Conservation (phyloP, 306 rosid genomes). For the Benincasa hispida region DNA sequence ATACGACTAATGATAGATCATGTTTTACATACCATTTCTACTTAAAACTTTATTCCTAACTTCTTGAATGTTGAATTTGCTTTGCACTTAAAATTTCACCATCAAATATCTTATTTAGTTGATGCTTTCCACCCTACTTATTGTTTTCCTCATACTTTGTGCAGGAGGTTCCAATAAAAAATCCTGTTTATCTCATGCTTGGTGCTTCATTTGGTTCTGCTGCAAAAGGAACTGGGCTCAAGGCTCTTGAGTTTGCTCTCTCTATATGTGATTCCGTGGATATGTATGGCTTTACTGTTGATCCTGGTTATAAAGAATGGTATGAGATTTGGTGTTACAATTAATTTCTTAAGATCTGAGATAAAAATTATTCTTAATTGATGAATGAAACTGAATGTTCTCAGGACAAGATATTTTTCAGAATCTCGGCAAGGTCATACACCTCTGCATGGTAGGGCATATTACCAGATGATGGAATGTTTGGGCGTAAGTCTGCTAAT, state of each 20-base stretch:
- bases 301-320: slow-evolving; percentile 99
- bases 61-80: neutral
- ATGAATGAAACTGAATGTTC: slow-evolving; percentile 9
- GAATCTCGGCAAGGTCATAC: slow-evolving; percentile 98
- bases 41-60: neutral
- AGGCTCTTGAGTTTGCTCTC: slow-evolving; percentile 97
- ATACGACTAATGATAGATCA: neutral
- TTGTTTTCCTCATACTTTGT: slow-evolving; percentile 22
- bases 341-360: slow-evolving; percentile 1
- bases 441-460: slow-evolving; percentile 93
- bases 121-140: neutral
- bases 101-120: neutral
- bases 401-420: slow-evolving; percentile 95
- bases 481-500: slow-evolving; percentile 65
- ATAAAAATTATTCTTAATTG: slow-evolving; percentile 10
- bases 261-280: slow-evolving; percentile 89
- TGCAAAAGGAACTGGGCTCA: slow-evolving; percentile 97
- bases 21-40: neutral
- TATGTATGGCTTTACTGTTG: slow-evolving; percentile 98
- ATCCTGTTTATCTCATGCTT: slow-evolving; percentile 87
- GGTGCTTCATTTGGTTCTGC: slow-evolving; percentile 98
- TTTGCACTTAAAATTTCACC: neutral
- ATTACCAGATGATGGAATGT: slow-evolving; percentile 98
- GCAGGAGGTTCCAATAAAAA: slow-evolving; percentile 88
- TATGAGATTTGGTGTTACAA: slow-evolving; percentile 16